Base-by-base conservation (phyloP, 2,329 filamentous ascomycete species). In the Plenodomus lindquistii region DNA sequence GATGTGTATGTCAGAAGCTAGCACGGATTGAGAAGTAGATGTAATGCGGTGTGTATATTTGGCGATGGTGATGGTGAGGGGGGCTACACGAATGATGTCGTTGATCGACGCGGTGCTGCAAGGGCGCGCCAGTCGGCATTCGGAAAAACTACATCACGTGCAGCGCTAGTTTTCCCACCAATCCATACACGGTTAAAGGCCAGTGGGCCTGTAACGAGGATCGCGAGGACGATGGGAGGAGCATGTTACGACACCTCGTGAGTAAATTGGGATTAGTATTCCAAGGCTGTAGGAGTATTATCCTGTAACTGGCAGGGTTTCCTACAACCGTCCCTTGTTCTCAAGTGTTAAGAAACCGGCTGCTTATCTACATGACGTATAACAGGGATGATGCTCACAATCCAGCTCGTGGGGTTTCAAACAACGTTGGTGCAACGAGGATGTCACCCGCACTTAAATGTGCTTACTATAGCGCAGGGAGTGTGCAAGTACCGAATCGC, bases 71-170 rank as follows among this genome's bases (percentile, higher is more conserved):
- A 38, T n/a, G 46, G 29, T 48, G 49, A 48, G 21, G n/a, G n/a
- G n/a, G n/a, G 50, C 38, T 52, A 42, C 22, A n/a, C 40, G 38
- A 29, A 40, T 46, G 44, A 46, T 35, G 40, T 41, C 35, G 46
- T 45, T 48, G 27, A 47, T 48, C 29, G 48, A 24, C 44, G 29
- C 22, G 18, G 34, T 24, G 22, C 22, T 24, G 22, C 22, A 24
- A 34, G 4, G 37, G 41, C 39, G n/a, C n/a, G n/a, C n/a, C n/a
- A n/a, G n/a, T n/a, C n/a, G n/a, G n/a, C n/a, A n/a, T n/a, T n/a
- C n/a, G 22, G 46, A 42, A 4, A n/a, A 20, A 38, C 29, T 17
- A 15, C 34, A 37, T 59, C 58, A 61, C 58, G 58, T 61, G 57
- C 16, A 8, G 18, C 37, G 45, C 46, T 54, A 52, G 15, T 48